Evolutionary conservation across 106 monocot species (phyloP).

Genomic region (Xerophyta viscosa): DNA sequence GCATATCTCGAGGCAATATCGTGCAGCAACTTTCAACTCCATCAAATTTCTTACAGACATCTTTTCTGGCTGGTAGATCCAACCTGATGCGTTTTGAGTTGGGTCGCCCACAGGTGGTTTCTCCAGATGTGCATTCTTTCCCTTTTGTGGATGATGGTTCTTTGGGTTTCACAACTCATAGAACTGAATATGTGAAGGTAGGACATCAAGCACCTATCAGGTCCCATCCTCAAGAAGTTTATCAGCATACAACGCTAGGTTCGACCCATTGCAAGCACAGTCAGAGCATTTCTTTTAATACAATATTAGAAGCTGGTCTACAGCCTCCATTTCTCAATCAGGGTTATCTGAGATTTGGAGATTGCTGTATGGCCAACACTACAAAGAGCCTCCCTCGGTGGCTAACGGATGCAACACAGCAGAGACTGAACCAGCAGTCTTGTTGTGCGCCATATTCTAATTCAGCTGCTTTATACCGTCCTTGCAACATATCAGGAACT

Average conservation of each 20-base stretch:
- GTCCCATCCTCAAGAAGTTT: slow-evolving; percentile 4
- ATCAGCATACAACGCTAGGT: slow-evolving; percentile 10
- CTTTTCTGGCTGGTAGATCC: slow-evolving; percentile 1
- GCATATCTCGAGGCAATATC: slow-evolving; percentile 1
- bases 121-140: slow-evolving; percentile 9
- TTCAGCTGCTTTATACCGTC: slow-evolving; percentile 5
- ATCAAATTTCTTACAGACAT: slow-evolving; percentile 5
- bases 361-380: slow-evolving; percentile 11
- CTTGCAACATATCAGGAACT: slow-evolving; percentile 2
- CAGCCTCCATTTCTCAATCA: slow-evolving; percentile 2
- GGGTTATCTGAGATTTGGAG: slow-evolving; percentile 4
- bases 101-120: slow-evolving; percentile 1
- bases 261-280: slow-evolving; percentile 20
- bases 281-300: slow-evolving; percentile 14
- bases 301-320: slow-evolving; percentile 9
- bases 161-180: slow-evolving; percentile 6
- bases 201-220: slow-evolving; percentile 6
- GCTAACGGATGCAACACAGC: slow-evolving; percentile 17
- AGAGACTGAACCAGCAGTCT: slow-evolving; percentile 8
- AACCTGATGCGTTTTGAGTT: slow-evolving; percentile 1
- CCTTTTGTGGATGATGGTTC: slow-evolving; percentile 1
- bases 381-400: slow-evolving; percentile 24
- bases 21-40: background rate
- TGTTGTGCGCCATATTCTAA: slow-evolving; percentile 10
- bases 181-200: slow-evolving; percentile 6